Evolutionary conservation across 768 basidiomycete species (phyloP), one percentile per base, ranked within the genome.

Genomic region (Auriscalpium orientale): DNA sequence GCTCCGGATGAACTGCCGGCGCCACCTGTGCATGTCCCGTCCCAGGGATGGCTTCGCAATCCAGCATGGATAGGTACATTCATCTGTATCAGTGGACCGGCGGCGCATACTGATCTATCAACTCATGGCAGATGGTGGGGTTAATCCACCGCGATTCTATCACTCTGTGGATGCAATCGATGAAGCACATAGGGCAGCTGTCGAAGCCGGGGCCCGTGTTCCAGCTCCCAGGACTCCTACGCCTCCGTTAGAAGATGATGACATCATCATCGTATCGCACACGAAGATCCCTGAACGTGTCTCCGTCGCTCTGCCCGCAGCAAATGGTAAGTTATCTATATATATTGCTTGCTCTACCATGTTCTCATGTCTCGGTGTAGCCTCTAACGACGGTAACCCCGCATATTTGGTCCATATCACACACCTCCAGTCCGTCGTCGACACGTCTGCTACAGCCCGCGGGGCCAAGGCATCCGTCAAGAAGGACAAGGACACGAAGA

Each of bases 141-240:
- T 46, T n/a, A 49, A 55, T 36, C 54, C 54, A 21, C 54, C 54
- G 1, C 54, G 33, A 13, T 55, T 47, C 46, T 55, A 55, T 40
- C 18, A 12, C 12, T n/a, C 46, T 9, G n/a, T 6, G 15, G 46
- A 9, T 22, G 15, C 18, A 47, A 47, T 47, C 12, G 16, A 18
- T 12, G n/a, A 47, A 8, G 46, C 46, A 47, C 12, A 20, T 13
- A 28, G 49, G 22, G 20, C 21, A 18, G 38, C 43, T 20, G 38
- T 38, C 9, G 20, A 28, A 16, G 38, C 21, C 12, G 38, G 36
- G 7, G 44, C 18, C 52, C 34, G 20, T 11, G 34, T 53, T 16
- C 34, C 43, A 44, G 37, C 16, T 40, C 16, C 52, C 10, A n/a
- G 16, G 35, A 40, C n/a, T 13, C 4, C n/a, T 10, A 7, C 46